Evolutionary conservation across 805 yeast genomes (phyloP).

Genomic region (Suhomyces sp.): DNA sequence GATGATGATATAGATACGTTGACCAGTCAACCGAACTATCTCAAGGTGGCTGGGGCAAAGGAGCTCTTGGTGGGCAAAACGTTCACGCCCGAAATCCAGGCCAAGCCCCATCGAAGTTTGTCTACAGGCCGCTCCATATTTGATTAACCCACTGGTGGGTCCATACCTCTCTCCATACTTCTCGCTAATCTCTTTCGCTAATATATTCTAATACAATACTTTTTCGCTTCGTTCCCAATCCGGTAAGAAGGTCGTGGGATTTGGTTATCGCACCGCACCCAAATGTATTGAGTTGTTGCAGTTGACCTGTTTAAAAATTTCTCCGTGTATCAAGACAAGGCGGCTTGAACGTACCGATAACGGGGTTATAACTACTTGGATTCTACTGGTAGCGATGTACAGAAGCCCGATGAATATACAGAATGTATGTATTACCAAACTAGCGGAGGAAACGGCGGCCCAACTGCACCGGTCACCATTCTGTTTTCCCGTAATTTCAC

Average conservation of each 20-base stretch:
- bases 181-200: background rate
- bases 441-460: background rate
- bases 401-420: constrained; percentile 1
- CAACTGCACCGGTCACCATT: background rate
- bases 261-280: constrained; percentile 2
- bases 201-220: background rate
- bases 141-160: constrained; percentile 3
- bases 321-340: constrained; percentile 1
- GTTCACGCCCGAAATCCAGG: background rate
- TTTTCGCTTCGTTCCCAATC: background rate
- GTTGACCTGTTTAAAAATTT: constrained; percentile 3
- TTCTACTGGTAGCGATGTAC: background rate
- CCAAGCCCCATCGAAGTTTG: constrained; percentile 9
- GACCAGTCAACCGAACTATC: constrained; percentile 4
- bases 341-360: background rate
- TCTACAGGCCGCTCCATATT: constrained; percentile 16
- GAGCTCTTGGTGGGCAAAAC: background rate
- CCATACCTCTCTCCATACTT: background rate
- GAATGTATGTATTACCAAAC: background rate
- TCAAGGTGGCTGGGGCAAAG: background rate
- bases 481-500: background rate
- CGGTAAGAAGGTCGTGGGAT: constrained; percentile 2
- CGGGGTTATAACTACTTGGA: background rate
- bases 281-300: constrained; percentile 2
- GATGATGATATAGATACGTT: constrained; percentile 3